Evolutionary conservation across 768 basidiomycete species (phyloP), one percentile per base, ranked within the genome.

Genomic region (Ramaria sp.): DNA sequence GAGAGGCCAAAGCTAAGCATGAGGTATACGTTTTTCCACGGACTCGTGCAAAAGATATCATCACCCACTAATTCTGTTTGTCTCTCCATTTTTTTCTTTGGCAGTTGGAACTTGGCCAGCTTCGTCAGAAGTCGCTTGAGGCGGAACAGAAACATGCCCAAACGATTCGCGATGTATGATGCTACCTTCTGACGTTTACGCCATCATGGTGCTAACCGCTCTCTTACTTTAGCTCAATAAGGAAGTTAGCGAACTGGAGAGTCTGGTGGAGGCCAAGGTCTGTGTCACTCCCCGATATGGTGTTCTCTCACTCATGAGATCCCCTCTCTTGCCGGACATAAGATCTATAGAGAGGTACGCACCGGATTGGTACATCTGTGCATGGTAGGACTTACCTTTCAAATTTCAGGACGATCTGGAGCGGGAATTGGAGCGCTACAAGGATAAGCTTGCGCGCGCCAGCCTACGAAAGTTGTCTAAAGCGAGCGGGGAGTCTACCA

Each of bases 241-340:
- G 64, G 92, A 97, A 72, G 87, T 98, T 51, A 82, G 84, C 54
- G 93, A 97, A 67, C 77, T 97, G 19, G 95, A 98, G 69, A 79
- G 85, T 39, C 75, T 99, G 42, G 84, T 97, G n/a, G 95, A 99
- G 67, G 80, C 89, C 54, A 97, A 96, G 81, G 91, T 90, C 59
- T 66, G 63, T 50, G n/a, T 42, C 27, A 31, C 17, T 10, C 37
- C 7, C 12, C 3, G 22, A 22, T 30, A 49, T 6, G 3, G 48
- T 33, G 37, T 19, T 34, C 34, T 52, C 13, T 11, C 13, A 24
- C 37, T 39, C 37, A 52, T 22, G 7, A n/a, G 20, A 34, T n/a
- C 7, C 51, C 15, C 10, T 52, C 20, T 51, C 46, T 33, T 30
- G 38, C 27, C 27, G 27, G 7, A 33, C 19, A 12, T 59, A 91